Conservation (phyloP, 2,329 filamentous ascomycete genomes). For the Aureobasidium zeae region DNA sequence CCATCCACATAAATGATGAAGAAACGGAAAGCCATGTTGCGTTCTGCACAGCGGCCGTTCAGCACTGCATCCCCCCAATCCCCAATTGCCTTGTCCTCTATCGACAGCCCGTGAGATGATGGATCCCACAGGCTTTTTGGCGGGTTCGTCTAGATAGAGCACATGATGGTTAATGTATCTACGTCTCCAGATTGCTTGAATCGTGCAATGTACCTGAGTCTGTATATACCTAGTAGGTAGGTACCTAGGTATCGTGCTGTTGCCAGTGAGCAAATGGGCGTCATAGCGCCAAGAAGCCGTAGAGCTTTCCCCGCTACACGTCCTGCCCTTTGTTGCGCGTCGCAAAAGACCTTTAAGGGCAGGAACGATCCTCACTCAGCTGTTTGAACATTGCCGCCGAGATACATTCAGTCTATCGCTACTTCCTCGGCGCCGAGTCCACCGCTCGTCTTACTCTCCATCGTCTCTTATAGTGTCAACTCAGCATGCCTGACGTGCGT, state of each 20-base stretch:
- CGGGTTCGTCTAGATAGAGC: conserved; percentile 14
- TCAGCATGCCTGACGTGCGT: conserved; percentile 32
- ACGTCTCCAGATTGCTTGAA: conserved; percentile 4
- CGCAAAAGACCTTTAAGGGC: no score
- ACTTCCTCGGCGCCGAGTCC: neutral
- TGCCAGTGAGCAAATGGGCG: neutral
- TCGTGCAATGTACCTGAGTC: no score
- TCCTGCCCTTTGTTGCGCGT: no score
- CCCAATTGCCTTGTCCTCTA: conserved; percentile 7
- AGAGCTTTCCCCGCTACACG: no score
- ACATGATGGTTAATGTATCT: conserved; percentile 16
- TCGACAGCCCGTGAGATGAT: conserved; percentile 12
- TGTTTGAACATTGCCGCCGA: neutral
- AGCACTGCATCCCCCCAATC: conserved; percentile 13
- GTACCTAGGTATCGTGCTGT: no score
- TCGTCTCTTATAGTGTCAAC: no score
- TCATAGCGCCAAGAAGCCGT: conserved; percentile 5
- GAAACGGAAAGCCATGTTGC: conserved; percentile 9
- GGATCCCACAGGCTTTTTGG: conserved; percentile 8
- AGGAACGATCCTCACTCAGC: no score
- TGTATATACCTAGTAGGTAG: no score
- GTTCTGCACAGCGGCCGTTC: conserved; percentile 19
- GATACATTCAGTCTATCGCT: neutral
- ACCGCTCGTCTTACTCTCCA: no score
- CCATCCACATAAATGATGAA: conserved; percentile 7